Percentiles rank a stretch among this genome's conserved stretches.
Conservation (phyloP, 768 basidiomycete species). For the Suillus placidus region DNA sequence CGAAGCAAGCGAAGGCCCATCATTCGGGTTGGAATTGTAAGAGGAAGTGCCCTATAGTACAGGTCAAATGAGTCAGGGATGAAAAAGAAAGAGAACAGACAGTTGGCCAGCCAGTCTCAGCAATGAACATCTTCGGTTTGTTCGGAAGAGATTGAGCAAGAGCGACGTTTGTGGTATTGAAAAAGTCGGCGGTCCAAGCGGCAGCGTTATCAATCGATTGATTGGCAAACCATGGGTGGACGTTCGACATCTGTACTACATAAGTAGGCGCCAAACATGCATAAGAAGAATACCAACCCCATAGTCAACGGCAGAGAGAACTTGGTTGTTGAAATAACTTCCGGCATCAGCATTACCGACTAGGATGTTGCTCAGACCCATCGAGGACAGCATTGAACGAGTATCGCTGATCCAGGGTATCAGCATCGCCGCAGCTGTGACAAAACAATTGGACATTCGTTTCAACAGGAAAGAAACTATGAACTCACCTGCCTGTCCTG, state of each 20-base stretch:
- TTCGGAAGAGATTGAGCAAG: slow-evolving; percentile 64
- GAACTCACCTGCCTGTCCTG: slow-evolving; percentile 48
- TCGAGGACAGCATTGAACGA: slow-evolving; percentile 49
- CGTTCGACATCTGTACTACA: slow-evolving; percentile 72
- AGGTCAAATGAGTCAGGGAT: slow-evolving; percentile 3
- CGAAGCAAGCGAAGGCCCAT: slow-evolving; percentile 71
- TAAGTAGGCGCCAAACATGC: slow-evolving; percentile 2
- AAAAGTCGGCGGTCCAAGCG: slow-evolving; percentile 82
- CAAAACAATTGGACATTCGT: neutral
- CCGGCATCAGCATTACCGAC: slow-evolving; percentile 89
- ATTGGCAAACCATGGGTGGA: slow-evolving; percentile 94
- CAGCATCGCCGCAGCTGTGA: slow-evolving; percentile 60
- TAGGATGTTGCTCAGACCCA: slow-evolving; percentile 65
- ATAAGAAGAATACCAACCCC: slow-evolving; percentile 49
- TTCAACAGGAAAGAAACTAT: neutral
- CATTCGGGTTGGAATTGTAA: slow-evolving; percentile 51
- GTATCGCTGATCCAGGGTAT: slow-evolving; percentile 71
- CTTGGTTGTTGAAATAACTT: slow-evolving; percentile 73
- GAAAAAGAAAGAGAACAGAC: slow-evolving; percentile 39
- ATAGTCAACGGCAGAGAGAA: slow-evolving; percentile 67
- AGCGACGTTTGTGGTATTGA: slow-evolving; percentile 63
- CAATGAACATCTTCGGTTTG: slow-evolving; percentile 83
- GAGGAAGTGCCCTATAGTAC: slow-evolving; percentile 59
- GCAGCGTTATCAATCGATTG: slow-evolving; percentile 68
- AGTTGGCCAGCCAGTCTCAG: slow-evolving; percentile 91